Evolutionary conservation across 768 basidiomycete species (phyloP).

Genomic region (Cystofilobasidium ferigula): DNA sequence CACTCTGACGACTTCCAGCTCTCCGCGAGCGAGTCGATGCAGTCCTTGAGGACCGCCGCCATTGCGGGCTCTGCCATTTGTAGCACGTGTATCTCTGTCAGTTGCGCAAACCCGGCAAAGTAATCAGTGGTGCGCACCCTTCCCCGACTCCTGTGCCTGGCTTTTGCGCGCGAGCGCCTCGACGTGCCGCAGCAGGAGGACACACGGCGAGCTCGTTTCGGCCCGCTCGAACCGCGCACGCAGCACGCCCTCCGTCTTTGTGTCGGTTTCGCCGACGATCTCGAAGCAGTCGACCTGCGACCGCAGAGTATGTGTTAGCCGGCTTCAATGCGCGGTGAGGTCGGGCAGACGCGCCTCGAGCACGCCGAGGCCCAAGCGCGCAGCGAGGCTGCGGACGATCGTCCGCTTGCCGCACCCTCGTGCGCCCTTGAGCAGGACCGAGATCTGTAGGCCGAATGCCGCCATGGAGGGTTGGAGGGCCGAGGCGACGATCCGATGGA

Average conservation of each 20-base stretch:
- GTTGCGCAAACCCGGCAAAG: neutral
- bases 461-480: constrained; percentile 49
- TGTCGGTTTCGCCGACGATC: constrained; percentile 62
- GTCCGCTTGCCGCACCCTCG: constrained; percentile 74
- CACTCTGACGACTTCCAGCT: constrained; percentile 54
- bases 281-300: constrained; percentile 74
- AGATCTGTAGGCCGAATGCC: constrained; percentile 54
- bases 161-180: constrained; percentile 62
- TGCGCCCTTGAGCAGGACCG: constrained; percentile 65
- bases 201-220: constrained; percentile 64
- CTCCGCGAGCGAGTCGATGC: constrained; percentile 48
- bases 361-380: constrained; percentile 59
- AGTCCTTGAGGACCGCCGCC: constrained; percentile 52
- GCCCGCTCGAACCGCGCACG: constrained; percentile 67
- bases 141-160: constrained; percentile 53
- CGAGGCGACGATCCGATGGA: constrained; percentile 53
- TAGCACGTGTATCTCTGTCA: neutral
- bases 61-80: constrained; percentile 40
- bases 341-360: constrained; percentile 50
- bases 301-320: neutral
- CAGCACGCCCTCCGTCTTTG: constrained; percentile 62
- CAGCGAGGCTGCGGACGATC: constrained; percentile 41
- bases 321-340: neutral
- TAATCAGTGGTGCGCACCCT: constrained; percentile 44
- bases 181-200: constrained; percentile 65